phyloP scores from a whole-genome alignment of 2,329 filamentous ascomycete genomes.

The Cercospora beticola region DNA sequence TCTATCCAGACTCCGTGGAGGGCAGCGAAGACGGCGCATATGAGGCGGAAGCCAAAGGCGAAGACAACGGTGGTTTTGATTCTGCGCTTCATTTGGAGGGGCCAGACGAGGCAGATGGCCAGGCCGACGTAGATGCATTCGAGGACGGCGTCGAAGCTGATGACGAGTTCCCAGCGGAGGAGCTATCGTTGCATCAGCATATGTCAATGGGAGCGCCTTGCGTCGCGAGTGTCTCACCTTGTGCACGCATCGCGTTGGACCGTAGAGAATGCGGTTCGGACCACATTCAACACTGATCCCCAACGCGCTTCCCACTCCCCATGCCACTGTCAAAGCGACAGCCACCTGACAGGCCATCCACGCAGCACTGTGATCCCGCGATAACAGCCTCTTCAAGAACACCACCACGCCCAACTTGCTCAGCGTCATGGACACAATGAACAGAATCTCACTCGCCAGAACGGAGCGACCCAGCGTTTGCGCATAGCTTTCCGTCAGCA shows the following conservation, averaged over 20 bases:
- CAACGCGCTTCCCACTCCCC: conserved; percentile 32
- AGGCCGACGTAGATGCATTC: conserved; percentile 31
- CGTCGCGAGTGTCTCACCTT: conserved; percentile 20
- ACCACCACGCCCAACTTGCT: conserved; percentile 36
- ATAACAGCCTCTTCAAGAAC: conserved; percentile 36
- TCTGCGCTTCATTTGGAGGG: conserved; percentile 33
- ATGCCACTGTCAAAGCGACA: conserved; percentile 25
- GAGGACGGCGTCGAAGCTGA: conserved; percentile 31
- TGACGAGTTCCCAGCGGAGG: conserved; percentile 31
- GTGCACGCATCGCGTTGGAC: conserved; percentile 20
- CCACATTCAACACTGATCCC: conserved; percentile 25
- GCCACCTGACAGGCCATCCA: conserved; percentile 23
- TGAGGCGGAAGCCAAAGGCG: conserved; percentile 33
- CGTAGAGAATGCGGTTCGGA: conserved; percentile 18
- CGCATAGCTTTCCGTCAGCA: conserved; percentile 18
- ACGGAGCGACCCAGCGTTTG: conserved; percentile 22
- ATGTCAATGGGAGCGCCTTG: background rate
- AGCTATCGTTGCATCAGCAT: conserved; percentile 14
- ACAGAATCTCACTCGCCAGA: conserved; percentile 31
- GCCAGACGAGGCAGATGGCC: conserved; percentile 29
- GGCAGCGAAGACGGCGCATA: conserved; percentile 26
- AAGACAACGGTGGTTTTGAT: conserved; percentile 34
- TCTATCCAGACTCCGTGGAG: conserved; percentile 23
- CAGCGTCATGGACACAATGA: conserved; percentile 30
- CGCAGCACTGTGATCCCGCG: conserved; percentile 27